A percentile compares a stretch with the other conserved stretches of the same genome.
phyloP scores from a whole-genome alignment of 2,329 filamentous ascomycete species.

The Paraphaeosphaeria sporulosa region DNA sequence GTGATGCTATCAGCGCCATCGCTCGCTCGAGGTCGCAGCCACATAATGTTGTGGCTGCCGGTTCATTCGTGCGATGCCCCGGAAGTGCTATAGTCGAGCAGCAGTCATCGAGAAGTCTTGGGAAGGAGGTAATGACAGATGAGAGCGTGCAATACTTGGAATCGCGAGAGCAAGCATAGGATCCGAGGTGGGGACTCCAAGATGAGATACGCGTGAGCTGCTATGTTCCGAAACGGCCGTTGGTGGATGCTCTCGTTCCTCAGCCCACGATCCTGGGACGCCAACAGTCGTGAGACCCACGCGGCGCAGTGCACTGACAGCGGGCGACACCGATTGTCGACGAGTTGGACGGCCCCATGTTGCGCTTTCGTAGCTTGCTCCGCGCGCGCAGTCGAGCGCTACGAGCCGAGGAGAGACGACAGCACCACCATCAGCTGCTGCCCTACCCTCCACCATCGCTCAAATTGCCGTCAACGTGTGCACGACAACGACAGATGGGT shows the following conservation, averaged over 20 bases:
- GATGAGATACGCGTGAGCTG: constrained; percentile 1
- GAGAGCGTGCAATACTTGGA: neutral
- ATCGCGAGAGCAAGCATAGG: neutral
- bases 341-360: neutral
- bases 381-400: neutral
- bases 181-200: constrained; percentile 8
- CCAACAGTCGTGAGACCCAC: neutral
- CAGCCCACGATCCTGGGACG: constrained; percentile 6
- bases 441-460: neutral
- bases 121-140: neutral
- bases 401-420: neutral
- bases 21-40: constrained; percentile 5
- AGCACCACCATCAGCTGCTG: neutral
- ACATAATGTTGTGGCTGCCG: constrained; percentile 8
- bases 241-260: constrained; percentile 8
- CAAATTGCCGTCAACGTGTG: neutral
- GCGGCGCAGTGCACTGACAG: constrained; percentile 2
- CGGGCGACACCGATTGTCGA: too few species aligned
- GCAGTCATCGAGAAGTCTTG: neutral
- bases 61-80: constrained; percentile 2
- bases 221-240: constrained; percentile 8
- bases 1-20: constrained; percentile 12
- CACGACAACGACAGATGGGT: neutral
- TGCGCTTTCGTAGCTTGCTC: neutral
- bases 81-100: neutral